Evolutionary conservation across 805 yeast species (phyloP), one percentile per base, ranked within the genome.

Genomic region (Spathaspora arborariae): DNA sequence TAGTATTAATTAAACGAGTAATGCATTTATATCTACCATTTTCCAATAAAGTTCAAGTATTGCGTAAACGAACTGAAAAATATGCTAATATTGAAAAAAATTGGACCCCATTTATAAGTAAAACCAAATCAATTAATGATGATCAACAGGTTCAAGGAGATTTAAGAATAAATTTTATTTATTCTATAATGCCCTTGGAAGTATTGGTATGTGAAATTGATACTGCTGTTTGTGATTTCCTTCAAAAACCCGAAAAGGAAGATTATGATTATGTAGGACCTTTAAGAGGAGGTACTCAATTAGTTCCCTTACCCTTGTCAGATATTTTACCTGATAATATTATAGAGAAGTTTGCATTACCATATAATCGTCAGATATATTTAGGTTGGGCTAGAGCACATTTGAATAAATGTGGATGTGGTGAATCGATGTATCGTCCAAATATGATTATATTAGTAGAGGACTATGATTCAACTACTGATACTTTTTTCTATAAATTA

Each of bases 341-440:
- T 47, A 11, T 45, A 41, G 16, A 46, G 41, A n/a, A 46, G 46
- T 18, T 27, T 42, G n/a, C 45, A 44, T 3, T 39, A 42, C 63
- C 65, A 4, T 37, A 39, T 11, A 56, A 58, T 4, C 48, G 71
- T 40, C 72, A 69, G 47, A 54, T 70, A 5, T 70, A 68, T 68
- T 45, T 67, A 3, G 74, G 74, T 1, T 64, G 70, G 49, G 72
- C 75, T 4, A 52, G 75, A 42, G 73, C 74, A 2, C 74, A 71
- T 45, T 47, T 70, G 11, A 50, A 53, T 22, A 46, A 49, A 3
- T 71, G 76, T 56, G 75, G 75, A 1, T 71, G 76, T 54, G 73
- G 74, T 11, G 47, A 50, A n/a, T 57, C 57, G 20, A 60, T 69
- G 57, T 70, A 70, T 51, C 54, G 76, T 34, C 75, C 75, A 13